phyloP scores from a whole-genome alignment of 805 yeast species.

The Komagataella populi region DNA sequence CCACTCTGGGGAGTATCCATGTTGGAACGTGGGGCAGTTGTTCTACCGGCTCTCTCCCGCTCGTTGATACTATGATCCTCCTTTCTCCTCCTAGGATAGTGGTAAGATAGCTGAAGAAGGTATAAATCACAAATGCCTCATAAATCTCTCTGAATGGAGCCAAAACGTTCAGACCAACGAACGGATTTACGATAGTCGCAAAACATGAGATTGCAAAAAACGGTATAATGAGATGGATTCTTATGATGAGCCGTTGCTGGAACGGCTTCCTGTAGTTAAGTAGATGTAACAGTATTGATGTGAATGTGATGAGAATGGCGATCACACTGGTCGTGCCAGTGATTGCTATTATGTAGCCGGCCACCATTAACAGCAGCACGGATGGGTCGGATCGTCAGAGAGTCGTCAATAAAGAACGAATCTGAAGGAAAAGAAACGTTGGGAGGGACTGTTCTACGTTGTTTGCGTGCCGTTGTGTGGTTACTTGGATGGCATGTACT shows the following conservation, averaged over 20 bases:
- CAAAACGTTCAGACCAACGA: constrained; percentile 26
- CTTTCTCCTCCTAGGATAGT: constrained; percentile 88
- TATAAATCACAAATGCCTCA: constrained; percentile 92
- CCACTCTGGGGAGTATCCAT: constrained; percentile 45
- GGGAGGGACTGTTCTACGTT: not conserved
- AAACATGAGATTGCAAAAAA: constrained; percentile 65
- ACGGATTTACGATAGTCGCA: constrained; percentile 33
- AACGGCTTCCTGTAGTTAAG: constrained; percentile 76
- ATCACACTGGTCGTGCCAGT: constrained; percentile 12
- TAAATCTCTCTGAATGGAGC: constrained; percentile 82
- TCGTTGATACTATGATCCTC: constrained; percentile 55
- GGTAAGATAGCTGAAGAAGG: constrained; percentile 76
- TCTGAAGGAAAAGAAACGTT: not conserved
- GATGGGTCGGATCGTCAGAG: not conserved
- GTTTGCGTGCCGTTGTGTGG: not conserved
- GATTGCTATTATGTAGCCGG: constrained; percentile 5
- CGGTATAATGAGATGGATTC: constrained; percentile 77
- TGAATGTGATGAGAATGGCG: constrained; percentile 25
- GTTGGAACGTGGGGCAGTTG: constrained; percentile 26
- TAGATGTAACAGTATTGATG: constrained; percentile 39
- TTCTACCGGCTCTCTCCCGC: constrained; percentile 57
- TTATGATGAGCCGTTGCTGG: constrained; percentile 72
- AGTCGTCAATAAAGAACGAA: not conserved
- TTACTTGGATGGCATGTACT: not conserved
- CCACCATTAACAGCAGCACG: not conserved